phyloP scores from a whole-genome alignment of 2,329 filamentous ascomycete genomes.

The Coleophoma cylindrospora region DNA sequence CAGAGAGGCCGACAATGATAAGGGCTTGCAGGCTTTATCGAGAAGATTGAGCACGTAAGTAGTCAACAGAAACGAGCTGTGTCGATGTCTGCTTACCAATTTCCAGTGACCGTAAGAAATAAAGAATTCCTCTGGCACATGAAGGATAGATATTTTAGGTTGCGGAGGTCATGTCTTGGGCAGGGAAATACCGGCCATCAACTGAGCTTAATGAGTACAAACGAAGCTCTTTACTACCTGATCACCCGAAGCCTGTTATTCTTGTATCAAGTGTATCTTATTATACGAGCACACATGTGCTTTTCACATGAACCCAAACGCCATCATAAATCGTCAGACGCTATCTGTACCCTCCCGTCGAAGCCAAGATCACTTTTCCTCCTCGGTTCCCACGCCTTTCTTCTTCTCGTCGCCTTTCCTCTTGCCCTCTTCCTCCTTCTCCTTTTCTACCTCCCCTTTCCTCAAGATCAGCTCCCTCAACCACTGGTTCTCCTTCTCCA shows the following conservation, averaged over 20 bases:
- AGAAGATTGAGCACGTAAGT: conserved; percentile 95
- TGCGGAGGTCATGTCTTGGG: background rate
- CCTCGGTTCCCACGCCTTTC: conserved; percentile 9
- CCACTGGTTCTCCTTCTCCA: conserved; percentile 78
- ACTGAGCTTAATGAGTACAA: background rate
- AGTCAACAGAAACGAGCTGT: background rate
- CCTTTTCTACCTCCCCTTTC: conserved; percentile 53
- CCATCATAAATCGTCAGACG: too few species aligned
- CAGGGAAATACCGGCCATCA: background rate
- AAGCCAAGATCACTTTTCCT: too few species aligned
- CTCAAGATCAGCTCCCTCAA: conserved; percentile 74
- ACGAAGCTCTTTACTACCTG: background rate
- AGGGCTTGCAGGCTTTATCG: conserved; percentile 78
- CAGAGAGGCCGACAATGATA: conserved; percentile 87
- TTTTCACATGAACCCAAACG: background rate
- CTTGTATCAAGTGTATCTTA: background rate
- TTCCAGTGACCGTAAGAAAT: conserved; percentile 17
- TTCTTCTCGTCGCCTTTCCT: conserved; percentile 20
- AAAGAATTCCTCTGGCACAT: background rate
- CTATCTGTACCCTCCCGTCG: too few species aligned
- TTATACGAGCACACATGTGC: background rate
- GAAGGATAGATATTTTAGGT: background rate
- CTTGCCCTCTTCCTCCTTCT: conserved; percentile 25
- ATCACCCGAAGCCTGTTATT: background rate
- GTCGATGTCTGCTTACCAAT: conserved; percentile 2